Evolutionary conservation across 2,329 filamentous ascomycete genomes (phyloP).

Genomic region (Daldinia eschscholtzii): DNA sequence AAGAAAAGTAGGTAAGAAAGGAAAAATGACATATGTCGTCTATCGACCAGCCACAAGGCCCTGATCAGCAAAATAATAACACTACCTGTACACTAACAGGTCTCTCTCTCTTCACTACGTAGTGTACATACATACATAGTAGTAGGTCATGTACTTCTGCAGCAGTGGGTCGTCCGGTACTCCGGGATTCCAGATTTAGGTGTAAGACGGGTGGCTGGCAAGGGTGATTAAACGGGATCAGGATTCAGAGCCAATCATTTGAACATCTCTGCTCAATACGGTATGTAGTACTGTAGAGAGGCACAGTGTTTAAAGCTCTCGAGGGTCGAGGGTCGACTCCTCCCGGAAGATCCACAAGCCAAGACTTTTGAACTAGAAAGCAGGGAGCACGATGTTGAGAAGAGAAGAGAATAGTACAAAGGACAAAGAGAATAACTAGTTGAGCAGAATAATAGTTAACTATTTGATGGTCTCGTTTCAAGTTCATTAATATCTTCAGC

Average conservation of each 20-base stretch:
- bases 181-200: slow-evolving; percentile 38
- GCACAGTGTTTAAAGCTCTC: slow-evolving; percentile 29
- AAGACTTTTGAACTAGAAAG: slow-evolving; percentile 8
- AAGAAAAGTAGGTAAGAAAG: slow-evolving; percentile 1
- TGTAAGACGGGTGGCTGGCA: slow-evolving; percentile 36
- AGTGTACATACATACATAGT: background rate
- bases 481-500: slow-evolving; percentile 15
- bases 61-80: slow-evolving; percentile 33
- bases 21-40: slow-evolving; percentile 21
- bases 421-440: background rate
- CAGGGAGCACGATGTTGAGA: background rate
- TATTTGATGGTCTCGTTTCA: slow-evolving; percentile 14
- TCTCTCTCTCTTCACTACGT: background rate
- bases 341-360: slow-evolving; percentile 24
- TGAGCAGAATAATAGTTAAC: background rate
- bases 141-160: background rate
- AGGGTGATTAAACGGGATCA: slow-evolving; percentile 26
- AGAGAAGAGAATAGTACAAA: background rate
- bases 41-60: slow-evolving; percentile 26
- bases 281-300: slow-evolving; percentile 34
- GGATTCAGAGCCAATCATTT: slow-evolving; percentile 32
- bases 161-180: slow-evolving; percentile 33
- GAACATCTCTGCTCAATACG: slow-evolving; percentile 32
- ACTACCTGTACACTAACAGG: background rate
- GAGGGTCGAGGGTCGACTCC: background rate